A percentile compares a stretch with the other conserved stretches of the same genome.
Evolutionary conservation across 2,329 filamentous ascomycete species (phyloP).

Genomic region (Epichloe hybrida): DNA sequence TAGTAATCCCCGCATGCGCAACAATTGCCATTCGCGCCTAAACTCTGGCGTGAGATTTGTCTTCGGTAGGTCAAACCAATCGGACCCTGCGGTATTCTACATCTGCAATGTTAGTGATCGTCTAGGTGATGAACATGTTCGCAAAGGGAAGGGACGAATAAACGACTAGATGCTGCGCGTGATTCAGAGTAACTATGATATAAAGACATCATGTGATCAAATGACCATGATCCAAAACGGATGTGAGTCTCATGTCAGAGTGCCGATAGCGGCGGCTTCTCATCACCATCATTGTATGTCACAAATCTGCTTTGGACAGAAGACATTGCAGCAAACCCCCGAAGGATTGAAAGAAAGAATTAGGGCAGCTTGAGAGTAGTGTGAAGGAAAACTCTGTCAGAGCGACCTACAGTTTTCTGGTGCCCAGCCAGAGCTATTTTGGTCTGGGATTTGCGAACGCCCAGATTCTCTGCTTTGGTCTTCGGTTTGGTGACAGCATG

Average conservation of each 20-base stretch:
- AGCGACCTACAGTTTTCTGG: background rate
- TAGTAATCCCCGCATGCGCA: slow-evolving; percentile 78
- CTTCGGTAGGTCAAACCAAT: slow-evolving; percentile 81
- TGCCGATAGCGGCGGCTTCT: slow-evolving; percentile 24
- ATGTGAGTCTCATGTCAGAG: slow-evolving; percentile 25
- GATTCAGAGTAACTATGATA: slow-evolving; percentile 64
- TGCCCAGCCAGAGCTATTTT: background rate
- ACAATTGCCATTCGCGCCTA: slow-evolving; percentile 76
- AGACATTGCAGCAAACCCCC: background rate
- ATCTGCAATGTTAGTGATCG: slow-evolving; percentile 11
- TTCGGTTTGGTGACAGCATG: background rate
- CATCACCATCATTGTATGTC: slow-evolving; percentile 21
- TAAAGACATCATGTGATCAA: slow-evolving; percentile 44
- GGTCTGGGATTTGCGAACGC: background rate
- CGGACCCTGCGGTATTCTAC: slow-evolving; percentile 52
- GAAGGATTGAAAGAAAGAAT: background rate
- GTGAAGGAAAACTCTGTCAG: background rate
- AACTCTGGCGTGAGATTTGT: slow-evolving; percentile 75
- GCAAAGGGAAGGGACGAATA: background rate
- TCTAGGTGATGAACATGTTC: background rate
- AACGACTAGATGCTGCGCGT: background rate
- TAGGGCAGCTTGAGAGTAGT: background rate
- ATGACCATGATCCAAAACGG: slow-evolving; percentile 35
- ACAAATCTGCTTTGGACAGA: background rate
- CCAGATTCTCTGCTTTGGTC: background rate